These are phyloP conservation scores for Thielaviopsis musarum DNA, from an alignment of 2,329 filamentous ascomycete genomes.

Conservation along the genomic window DNA sequence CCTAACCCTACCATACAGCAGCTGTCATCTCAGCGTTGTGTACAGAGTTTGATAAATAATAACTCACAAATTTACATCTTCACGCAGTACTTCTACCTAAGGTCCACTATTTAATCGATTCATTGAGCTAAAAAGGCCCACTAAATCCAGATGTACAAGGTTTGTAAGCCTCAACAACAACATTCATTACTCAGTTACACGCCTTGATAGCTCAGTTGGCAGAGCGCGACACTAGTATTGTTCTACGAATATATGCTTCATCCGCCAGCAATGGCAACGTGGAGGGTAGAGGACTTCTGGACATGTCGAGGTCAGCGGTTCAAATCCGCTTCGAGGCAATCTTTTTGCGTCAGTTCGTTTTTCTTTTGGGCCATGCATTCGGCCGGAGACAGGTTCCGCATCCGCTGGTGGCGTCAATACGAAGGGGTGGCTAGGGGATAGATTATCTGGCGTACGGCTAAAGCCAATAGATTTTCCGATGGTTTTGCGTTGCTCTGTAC, in stretches of 20 bases:
- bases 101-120: too few species aligned
- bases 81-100: too few species aligned
- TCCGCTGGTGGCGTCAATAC: neutral
- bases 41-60: too few species aligned
- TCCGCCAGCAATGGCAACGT: neutral
- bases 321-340: constrained; percentile 9
- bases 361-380: neutral
- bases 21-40: too few species aligned
- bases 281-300: neutral
- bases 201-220: constrained; percentile 11
- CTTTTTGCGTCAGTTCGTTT: neutral
- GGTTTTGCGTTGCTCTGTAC: neutral
- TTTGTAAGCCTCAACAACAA: neutral
- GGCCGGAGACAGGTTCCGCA: neutral
- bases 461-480: neutral
- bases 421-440: neutral
- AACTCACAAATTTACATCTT: too few species aligned
- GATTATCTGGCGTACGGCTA: neutral
- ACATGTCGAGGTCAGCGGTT: constrained; percentile 10
- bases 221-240: constrained; percentile 11
- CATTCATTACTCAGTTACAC: neutral
- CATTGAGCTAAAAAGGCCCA: too few species aligned
- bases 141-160: too few species aligned
- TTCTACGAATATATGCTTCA: neutral
- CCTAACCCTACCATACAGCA: too few species aligned